Base-by-base conservation (phyloP, 805 yeast species). In the Cyberlindnera meyerae region DNA sequence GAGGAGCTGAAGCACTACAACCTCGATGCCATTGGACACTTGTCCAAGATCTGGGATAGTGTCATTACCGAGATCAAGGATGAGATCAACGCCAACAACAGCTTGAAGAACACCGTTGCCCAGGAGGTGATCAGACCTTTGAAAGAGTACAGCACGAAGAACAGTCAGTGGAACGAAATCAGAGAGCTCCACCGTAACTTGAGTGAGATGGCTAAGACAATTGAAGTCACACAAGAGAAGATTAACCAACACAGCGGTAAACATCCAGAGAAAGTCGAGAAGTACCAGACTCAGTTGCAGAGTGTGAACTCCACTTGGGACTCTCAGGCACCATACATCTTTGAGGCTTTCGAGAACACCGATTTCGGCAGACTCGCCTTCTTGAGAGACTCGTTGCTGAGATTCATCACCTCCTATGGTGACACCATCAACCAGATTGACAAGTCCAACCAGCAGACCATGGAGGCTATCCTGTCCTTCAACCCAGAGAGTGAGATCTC, bases 311-410 rank as follows among this genome's bases (percentile, higher is more conserved):
- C 66, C 24, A 72, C 75, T 49, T 87, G 96, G 96, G 79, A 78
- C 44, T 65, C 74, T 36, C 78, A 79, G 55, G 90, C 93, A 3
- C 90, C 95, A 3, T 76, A 71, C 37, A 75, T 82, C 29, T 82
- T 84, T 54, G 80, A 79, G 48, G 75, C 76, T 45, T 81, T 87
- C 55, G 93, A 86, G 54, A 69, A 68, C 43, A 77, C 81, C 48
- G 95, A 87, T 56, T 70, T 64, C 51, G 63, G 64, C 58, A 77
- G 85, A 62, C 68, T 75, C 58, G 67, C 61, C 42, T 70, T 77
- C 40, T 64, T 86, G 42, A 80, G 85, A 54, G 79, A 78, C 36
- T 70, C 79, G 37, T 67, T 89, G 38, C 65, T 79, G 33, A 77
- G 77, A 52, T 80, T 77, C 52, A 75, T 78, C 55, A 75, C 86